A percentile compares a stretch with the other conserved stretches of the same genome.
phyloP scores from a whole-genome alignment of 2,329 filamentous ascomycete genomes.

The Coniochaeta prunicola region DNA sequence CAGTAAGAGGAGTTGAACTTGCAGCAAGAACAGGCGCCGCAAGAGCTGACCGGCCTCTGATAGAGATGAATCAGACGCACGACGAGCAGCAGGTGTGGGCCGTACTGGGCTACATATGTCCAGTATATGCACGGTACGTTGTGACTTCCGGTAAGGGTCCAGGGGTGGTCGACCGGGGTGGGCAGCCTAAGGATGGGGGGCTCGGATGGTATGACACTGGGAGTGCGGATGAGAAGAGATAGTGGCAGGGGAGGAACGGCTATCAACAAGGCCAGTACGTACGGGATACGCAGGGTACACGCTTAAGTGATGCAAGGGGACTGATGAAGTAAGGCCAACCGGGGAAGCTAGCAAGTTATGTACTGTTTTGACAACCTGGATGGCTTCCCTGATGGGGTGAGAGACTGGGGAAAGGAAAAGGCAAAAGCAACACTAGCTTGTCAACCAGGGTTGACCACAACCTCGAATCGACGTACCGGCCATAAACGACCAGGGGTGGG shows the following conservation, averaged over 20 bases:
- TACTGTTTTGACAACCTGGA: background rate
- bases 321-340: background rate
- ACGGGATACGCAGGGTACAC: background rate
- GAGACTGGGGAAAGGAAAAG: background rate
- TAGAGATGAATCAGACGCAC: slow-evolving; percentile 20
- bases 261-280: background rate
- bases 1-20: slow-evolving; percentile 9
- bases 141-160: slow-evolving; percentile 30
- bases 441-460: background rate
- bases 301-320: background rate
- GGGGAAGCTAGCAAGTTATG: background rate
- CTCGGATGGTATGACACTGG: slow-evolving; percentile 23
- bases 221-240: slow-evolving; percentile 4
- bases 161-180: slow-evolving; percentile 16
- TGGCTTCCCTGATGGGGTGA: background rate
- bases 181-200: slow-evolving; percentile 14
- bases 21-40: slow-evolving; percentile 23
- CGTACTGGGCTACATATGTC: slow-evolving; percentile 19
- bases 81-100: slow-evolving; percentile 14
- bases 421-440: background rate
- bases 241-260: slow-evolving; percentile 10
- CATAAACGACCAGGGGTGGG: background rate
- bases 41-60: slow-evolving; percentile 19
- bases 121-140: slow-evolving; percentile 25
- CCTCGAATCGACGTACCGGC: background rate